phyloP scores from a whole-genome alignment of 2,329 filamentous ascomycete species.

The Zymoseptoria pseudotritici region DNA sequence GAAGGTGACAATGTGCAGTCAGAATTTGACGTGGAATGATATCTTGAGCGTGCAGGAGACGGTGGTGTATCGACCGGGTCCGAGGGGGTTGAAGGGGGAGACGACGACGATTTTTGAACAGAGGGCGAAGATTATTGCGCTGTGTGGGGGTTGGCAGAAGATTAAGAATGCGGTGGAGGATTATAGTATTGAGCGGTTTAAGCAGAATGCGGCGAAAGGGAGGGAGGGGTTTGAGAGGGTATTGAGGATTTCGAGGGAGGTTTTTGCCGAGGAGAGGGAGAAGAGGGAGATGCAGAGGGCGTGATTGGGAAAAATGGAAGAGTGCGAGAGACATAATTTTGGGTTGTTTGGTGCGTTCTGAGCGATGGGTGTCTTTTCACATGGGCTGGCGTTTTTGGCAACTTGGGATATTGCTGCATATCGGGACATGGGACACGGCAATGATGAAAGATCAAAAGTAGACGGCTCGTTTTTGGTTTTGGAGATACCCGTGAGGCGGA shows the following conservation, averaged over 20 bases:
- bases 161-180: constrained; percentile 96
- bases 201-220: constrained; percentile 83
- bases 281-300: constrained; percentile 30
- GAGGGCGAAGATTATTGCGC: constrained; percentile 83
- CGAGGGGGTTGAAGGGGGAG: constrained; percentile 20
- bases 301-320: background rate
- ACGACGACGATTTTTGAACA: constrained; percentile 75
- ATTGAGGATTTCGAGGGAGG: constrained; percentile 82
- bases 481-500: background rate
- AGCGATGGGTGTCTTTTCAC: background rate
- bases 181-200: constrained; percentile 77
- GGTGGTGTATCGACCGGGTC: constrained; percentile 42
- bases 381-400: background rate
- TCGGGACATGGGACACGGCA: background rate
- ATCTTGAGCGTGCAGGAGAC: constrained; percentile 89
- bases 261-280: constrained; percentile 83
- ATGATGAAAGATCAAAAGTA: background rate
- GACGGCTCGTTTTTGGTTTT: background rate
- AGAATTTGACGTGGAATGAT: constrained; percentile 89
- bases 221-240: constrained; percentile 93
- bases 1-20: constrained; percentile 93
- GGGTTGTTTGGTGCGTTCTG: background rate
- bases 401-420: background rate
- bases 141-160: constrained; percentile 95
- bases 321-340: background rate